phyloP scores from a whole-genome alignment of 257 asterid genomes.

The Solanum chaucha region DNA sequence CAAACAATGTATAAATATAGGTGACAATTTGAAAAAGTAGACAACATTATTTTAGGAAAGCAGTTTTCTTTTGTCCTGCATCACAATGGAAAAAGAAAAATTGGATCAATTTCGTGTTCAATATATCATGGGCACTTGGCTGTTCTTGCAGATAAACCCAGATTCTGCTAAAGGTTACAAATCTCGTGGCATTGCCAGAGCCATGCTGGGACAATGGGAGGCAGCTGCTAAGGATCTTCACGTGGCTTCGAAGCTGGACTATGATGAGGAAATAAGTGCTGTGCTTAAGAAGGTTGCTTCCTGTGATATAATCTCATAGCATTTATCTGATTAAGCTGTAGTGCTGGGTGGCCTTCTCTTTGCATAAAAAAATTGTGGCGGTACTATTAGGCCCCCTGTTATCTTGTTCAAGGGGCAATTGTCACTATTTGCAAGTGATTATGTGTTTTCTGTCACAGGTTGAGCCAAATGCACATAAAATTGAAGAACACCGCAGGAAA shows the following conservation, averaged over 20 bases:
- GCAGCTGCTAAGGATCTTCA: slow-evolving; percentile 1
- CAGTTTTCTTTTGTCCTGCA: background rate
- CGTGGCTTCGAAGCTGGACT: no score
- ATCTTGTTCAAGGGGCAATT: no score
- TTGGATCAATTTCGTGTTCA: background rate
- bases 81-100: background rate
- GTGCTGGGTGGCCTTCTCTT: no score
- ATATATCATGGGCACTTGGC: background rate
- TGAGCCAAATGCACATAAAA: slow-evolving; percentile 87
- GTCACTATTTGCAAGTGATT: no score
- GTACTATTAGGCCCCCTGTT: no score
- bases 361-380: no score
- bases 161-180: slow-evolving; percentile 99
- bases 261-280: no score
- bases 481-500: slow-evolving; percentile 86
- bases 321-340: no score
- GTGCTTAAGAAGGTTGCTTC: no score
- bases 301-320: no score
- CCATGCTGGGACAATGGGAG: slow-evolving; percentile 93
- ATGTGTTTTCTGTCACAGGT: slow-evolving; percentile 30
- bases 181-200: slow-evolving; percentile 84
- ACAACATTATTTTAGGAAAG: background rate
- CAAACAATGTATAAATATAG: background rate
- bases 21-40: background rate
- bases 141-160: slow-evolving; percentile 61